Conservation (phyloP, 257 asterid genomes). For the Solanum boliviense region DNA sequence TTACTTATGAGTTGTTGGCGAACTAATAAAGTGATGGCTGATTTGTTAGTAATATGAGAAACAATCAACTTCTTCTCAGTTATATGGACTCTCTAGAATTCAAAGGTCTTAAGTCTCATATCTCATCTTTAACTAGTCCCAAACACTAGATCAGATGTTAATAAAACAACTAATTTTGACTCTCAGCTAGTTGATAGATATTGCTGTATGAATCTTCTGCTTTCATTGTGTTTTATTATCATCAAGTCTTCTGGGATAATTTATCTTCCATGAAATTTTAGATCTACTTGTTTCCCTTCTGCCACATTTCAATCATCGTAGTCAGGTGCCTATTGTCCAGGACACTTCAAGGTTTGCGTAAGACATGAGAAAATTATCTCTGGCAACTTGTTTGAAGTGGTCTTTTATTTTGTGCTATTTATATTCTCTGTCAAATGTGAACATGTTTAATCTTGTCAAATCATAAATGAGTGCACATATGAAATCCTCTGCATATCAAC, state of each 20-base stretch:
- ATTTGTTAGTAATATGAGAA: neutral
- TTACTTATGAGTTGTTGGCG: neutral
- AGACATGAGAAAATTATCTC: neutral
- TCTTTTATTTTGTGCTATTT: neutral
- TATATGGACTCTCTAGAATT: neutral
- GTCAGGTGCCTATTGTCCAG: neutral
- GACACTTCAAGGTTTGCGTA: neutral
- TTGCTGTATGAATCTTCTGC: neutral
- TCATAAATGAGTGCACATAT: neutral
- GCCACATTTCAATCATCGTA: neutral
- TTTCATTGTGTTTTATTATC: neutral
- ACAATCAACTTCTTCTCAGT: no score
- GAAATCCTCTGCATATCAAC: neutral
- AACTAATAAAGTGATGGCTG: neutral
- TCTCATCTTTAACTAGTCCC: neutral
- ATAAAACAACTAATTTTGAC: neutral
- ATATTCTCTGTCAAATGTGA: neutral
- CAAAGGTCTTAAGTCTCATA: neutral
- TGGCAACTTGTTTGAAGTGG: neutral
- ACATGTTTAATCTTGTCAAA: neutral
- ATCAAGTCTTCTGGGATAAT: neutral
- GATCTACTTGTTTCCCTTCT: neutral
- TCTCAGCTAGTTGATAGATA: neutral
- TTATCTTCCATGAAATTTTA: neutral
- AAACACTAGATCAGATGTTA: neutral